Base-by-base conservation (phyloP, 208 protist species). In the Trypanosoma boissoni region DNA sequence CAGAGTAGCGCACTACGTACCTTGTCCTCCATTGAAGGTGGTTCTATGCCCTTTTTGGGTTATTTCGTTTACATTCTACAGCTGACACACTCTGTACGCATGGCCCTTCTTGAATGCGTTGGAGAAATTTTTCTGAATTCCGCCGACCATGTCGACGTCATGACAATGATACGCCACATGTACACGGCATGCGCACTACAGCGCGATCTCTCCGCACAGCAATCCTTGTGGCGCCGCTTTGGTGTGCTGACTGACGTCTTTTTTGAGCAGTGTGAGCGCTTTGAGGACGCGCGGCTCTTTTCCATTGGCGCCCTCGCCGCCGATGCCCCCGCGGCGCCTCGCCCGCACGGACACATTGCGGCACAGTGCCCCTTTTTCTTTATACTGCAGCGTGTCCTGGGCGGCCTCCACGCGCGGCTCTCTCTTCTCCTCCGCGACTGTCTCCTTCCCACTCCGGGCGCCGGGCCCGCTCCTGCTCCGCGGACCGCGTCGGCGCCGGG, bases 1-100 rank as follows among this genome's bases (percentile, higher is more conserved):
- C 69, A 89, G 43, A 45, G 72, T 37, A 52, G 64, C 14, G 56
- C 77, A 9, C 59, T 65, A 43, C 52, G 77, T 55, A 54, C 81
- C 6, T 63, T 88, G 20, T 43, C 57, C 14, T 50, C 61, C 43
- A 58, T 93, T 27, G 48, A 83, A 21, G 48, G 39, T 12, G 71
- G 72, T 16, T 63, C 74, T 46, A 45, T 83, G 37, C 75, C 83
- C 10, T n/a, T 68, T 3, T 76, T 78, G 52, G 29, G 71, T 5
- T 91, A 91, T 58, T 54, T 78, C 14, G 51, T 94, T n/a, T 88
- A 77, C 36, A 65, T 89, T 27, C 69, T 82, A 48, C 81, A 87
- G 54, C 69, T 75, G 3, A 59, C 55, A 20, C 64, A 89, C 20
- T 72, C 66, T 14, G 64, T 83, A 0, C 77, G 76, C 0, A 50